These are phyloP conservation scores for Melaleuca quinquenervia DNA, from an alignment of 345 rosid genomes.

Conservation along the genomic window DNA sequence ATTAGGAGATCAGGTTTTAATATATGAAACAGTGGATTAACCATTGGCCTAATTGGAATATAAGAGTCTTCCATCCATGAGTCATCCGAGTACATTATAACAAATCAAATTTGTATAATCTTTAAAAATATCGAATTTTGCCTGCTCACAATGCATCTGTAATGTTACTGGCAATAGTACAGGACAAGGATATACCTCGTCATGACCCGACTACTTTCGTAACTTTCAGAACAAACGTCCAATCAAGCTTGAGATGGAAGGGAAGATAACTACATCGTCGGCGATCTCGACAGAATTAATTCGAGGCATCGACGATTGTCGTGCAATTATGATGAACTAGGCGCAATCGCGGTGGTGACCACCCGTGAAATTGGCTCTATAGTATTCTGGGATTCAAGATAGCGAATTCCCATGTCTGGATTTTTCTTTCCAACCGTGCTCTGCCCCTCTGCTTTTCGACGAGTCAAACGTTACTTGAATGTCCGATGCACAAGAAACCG, in stretches of 20 bases:
- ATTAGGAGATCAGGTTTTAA: not conserved
- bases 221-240: not conserved
- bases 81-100: not conserved
- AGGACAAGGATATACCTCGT: not conserved
- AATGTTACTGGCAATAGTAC: not conserved
- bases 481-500: not conserved
- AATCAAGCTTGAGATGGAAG: not conserved
- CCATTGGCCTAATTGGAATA: not conserved
- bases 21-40: not conserved
- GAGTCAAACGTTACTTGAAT: not conserved
- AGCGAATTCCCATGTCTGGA: not conserved
- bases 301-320: not conserved
- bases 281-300: not conserved
- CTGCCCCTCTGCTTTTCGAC: not conserved
- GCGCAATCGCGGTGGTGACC: too few relatives aligned
- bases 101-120: accelerated
- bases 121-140: not conserved
- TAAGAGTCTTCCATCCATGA: not conserved
- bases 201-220: accelerated
- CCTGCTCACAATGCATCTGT: not conserved
- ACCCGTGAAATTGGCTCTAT: not conserved
- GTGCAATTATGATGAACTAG: accelerated
- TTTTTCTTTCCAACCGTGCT: not conserved
- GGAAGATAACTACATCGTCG: not conserved
- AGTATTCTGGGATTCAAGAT: not conserved